Percentiles rank a stretch among this genome's conserved stretches.
These are phyloP conservation scores for Priceomyces haplophilus DNA, from an alignment of 805 yeast species.

Conservation along the genomic window DNA sequence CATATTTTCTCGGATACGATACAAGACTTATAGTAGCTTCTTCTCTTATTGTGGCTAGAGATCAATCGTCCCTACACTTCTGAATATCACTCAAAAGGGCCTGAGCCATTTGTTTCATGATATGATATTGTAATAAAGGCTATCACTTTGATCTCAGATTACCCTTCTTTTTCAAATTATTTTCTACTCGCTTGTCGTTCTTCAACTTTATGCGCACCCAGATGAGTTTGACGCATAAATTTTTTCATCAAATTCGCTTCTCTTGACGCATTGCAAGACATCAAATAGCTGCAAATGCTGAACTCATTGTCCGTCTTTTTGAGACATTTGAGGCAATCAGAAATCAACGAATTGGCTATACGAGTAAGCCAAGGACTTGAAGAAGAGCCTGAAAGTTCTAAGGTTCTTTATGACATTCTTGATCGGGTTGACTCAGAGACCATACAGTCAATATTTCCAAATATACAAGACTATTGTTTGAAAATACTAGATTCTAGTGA, in stretches of 20 bases:
- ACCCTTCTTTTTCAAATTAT: too few relatives aligned
- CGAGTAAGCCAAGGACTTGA: constrained; percentile 16
- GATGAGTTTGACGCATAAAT: neutral
- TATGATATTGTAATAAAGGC: too few relatives aligned
- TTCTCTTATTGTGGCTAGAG: too few relatives aligned
- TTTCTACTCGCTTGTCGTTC: too few relatives aligned
- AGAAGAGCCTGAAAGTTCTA: constrained; percentile 14
- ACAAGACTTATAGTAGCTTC: too few relatives aligned
- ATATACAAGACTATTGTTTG: constrained; percentile 8
- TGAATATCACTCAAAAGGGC: too few relatives aligned
- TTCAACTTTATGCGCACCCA: neutral
- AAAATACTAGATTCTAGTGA: constrained; percentile 3
- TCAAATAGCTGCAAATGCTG: neutral
- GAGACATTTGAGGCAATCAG: constrained; percentile 20
- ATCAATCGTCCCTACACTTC: too few relatives aligned
- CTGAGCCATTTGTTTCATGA: too few relatives aligned
- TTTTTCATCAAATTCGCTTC: neutral
- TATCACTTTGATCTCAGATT: too few relatives aligned
- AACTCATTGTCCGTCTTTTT: neutral
- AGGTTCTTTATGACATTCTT: constrained; percentile 25
- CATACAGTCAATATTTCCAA: constrained; percentile 6
- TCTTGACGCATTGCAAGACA: neutral
- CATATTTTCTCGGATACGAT: too few relatives aligned
- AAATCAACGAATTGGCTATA: constrained; percentile 19
- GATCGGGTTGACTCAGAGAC: constrained; percentile 16